Evolutionary conservation across 1,284 basidiomycete species (phyloP).

Genomic region (Cystobasidium sp.): DNA sequence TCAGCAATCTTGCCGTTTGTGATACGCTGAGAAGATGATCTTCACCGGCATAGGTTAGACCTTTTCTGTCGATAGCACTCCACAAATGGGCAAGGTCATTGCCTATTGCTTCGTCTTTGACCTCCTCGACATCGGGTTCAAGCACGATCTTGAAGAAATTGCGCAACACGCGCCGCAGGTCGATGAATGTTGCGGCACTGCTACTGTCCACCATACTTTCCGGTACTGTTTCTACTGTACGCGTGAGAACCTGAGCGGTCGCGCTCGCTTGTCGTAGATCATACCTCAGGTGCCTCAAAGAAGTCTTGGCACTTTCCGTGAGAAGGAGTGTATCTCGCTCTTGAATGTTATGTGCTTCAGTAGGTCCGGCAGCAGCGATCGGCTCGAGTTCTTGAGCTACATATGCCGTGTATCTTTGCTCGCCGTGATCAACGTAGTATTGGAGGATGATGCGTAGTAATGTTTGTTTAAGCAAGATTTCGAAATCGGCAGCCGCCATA

Average conservation of each 20-base stretch:
- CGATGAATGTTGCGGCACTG: too few relatives aligned
- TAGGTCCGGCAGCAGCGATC: background rate
- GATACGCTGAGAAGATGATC: too few relatives aligned
- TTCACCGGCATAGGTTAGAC: too few relatives aligned
- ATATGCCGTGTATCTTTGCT: background rate
- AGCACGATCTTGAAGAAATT: too few relatives aligned
- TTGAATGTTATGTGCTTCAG: too few relatives aligned
- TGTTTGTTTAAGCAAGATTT: constrained; percentile 15
- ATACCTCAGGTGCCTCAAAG: background rate
- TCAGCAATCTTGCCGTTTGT: too few relatives aligned
- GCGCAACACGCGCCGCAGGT: too few relatives aligned
- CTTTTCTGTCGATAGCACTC: too few relatives aligned
- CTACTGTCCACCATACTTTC: too few relatives aligned
- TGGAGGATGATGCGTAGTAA: constrained; percentile 21
- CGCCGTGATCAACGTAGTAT: constrained; percentile 13
- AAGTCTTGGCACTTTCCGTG: background rate
- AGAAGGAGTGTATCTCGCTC: background rate
- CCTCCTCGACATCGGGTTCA: too few relatives aligned
- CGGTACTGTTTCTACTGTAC: background rate
- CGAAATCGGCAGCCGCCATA: constrained; percentile 9
- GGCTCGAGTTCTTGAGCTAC: background rate
- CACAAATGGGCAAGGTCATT: too few relatives aligned
- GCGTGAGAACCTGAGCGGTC: background rate
- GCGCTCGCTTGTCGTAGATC: background rate
- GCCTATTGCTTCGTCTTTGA: too few relatives aligned